These are phyloP conservation scores for Pseudopithomyces maydicus DNA, from an alignment of 2,329 filamentous ascomycete species.

Conservation along the genomic window DNA sequence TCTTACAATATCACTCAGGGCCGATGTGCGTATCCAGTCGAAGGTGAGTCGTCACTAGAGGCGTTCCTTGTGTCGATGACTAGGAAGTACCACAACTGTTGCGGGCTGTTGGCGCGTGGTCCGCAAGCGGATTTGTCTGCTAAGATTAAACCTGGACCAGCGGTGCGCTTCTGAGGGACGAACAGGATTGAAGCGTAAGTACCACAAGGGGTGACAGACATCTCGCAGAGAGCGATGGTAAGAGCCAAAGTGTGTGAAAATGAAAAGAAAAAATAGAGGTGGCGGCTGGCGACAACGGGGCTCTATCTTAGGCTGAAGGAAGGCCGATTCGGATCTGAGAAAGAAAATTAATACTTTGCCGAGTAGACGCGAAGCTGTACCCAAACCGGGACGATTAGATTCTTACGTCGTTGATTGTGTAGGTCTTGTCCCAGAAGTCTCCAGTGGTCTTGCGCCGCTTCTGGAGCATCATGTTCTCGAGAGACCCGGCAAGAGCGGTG, in stretches of 20 bases:
- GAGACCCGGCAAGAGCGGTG: slow-evolving; percentile 31
- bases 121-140: not conserved
- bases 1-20: no score
- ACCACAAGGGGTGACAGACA: not conserved
- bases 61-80: no score
- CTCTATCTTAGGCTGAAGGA: not conserved
- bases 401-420: slow-evolving; percentile 33
- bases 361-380: not conserved
- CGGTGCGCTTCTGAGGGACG: not conserved
- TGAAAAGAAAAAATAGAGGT: not conserved
- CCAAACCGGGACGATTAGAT: slow-evolving; percentile 17
- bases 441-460: slow-evolving; percentile 35
- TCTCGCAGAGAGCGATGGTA: not conserved
- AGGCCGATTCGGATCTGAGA: slow-evolving; percentile 6
- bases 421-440: slow-evolving; percentile 28
- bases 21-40: no score
- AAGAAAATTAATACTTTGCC: slow-evolving; percentile 7
- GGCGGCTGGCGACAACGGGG: not conserved
- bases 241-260: not conserved
- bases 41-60: no score
- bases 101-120: no score
- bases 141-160: not conserved
- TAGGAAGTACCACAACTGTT: no score
- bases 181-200: not conserved
- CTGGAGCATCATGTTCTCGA: slow-evolving; percentile 37